A percentile compares a stretch with the other conserved stretches of the same genome.
phyloP scores from a whole-genome alignment of 2,329 filamentous ascomycete species.

The Coccinonectria pachysandricola region DNA sequence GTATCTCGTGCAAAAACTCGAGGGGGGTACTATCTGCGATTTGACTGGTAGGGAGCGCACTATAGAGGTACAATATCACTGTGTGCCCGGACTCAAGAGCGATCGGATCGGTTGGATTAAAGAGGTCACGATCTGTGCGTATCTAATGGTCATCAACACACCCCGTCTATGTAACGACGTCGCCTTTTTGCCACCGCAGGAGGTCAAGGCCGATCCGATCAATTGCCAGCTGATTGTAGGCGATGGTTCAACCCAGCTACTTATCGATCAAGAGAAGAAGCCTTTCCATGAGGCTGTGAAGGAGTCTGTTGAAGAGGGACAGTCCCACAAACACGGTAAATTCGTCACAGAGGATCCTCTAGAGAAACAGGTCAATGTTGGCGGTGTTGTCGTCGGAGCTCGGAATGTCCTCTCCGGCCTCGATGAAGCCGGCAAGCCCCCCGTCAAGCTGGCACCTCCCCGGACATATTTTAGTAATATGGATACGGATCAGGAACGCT shows the following conservation, averaged over 20 bases:
- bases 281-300: slow-evolving; percentile 22
- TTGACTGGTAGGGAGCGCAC: slow-evolving; percentile 71
- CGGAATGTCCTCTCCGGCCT: slow-evolving; percentile 36
- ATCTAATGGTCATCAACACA: slow-evolving; percentile 87
- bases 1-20: slow-evolving; percentile 75
- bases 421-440: slow-evolving; percentile 37
- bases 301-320: slow-evolving; percentile 7
- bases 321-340: slow-evolving; percentile 6
- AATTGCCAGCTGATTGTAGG: slow-evolving; percentile 61
- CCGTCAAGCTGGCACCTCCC: slow-evolving; percentile 35
- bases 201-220: slow-evolving; percentile 66
- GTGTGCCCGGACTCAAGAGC: slow-evolving; percentile 60
- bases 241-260: slow-evolving; percentile 31
- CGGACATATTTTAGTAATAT: slow-evolving; percentile 26
- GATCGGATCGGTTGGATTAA: slow-evolving; percentile 89
- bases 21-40: slow-evolving; percentile 74
- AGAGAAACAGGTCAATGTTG: slow-evolving; percentile 34
- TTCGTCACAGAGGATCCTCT: slow-evolving; percentile 10
- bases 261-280: slow-evolving; percentile 21
- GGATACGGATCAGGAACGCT: slow-evolving; percentile 13
- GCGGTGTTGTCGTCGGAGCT: slow-evolving; percentile 43
- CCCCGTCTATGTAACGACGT: slow-evolving; percentile 79
- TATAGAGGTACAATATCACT: slow-evolving; percentile 75
- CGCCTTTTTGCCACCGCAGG: slow-evolving; percentile 73
- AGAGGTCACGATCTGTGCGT: slow-evolving; percentile 81